Evolutionary conservation across 2,329 filamentous ascomycete species (phyloP), one percentile per base, ranked within the genome.

Genomic region (Ophiocordyceps robertsii): DNA sequence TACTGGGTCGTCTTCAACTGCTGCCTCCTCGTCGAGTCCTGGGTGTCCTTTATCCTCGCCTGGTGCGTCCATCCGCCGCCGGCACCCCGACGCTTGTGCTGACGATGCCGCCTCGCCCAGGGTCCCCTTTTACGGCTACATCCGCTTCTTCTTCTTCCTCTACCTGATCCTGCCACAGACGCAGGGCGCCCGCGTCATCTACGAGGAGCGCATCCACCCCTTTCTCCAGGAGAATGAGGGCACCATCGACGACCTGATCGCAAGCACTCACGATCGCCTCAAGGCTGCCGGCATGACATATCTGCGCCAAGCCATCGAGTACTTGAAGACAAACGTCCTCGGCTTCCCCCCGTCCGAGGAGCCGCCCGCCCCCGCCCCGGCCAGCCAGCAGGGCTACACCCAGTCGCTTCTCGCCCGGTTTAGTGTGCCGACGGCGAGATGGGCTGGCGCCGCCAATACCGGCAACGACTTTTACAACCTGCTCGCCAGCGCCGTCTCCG

Each of bases 121-220:
- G 86, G 69, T 96, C 32, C 92, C 92, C 3, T 93, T 96, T 63
- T 98, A 95, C 66, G 77, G 85, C 52, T 95, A 89, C 75, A 70
- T 95, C 55, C 87, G 92, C 50, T 77, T 95, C 43, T 69, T 81
- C 57, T 82, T 92, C 64, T 79, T 95, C 57, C 78, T 92, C 51
- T 98, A 95, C 68, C 84, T 98, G 47, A 88, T 96, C 56, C 78
- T 95, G n/a, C 92, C 90, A 0, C 90, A 94, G 62, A 92, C 87
- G n/a, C 90, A 95, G 60, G 92, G 92, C 60, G 88, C 89, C 44
- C 83, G 84, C 47, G 67, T 83, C 54, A 70, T 96, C 49, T 98
- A 96, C 69, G 78, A 88, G 56, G 73, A 79, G 47, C 80, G 92
- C 61, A 71, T 96, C 46, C 82, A 94, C 61, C 90, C 90, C 0